Base-by-base conservation (phyloP, 2,329 filamentous ascomycete genomes). In the Epichloe bromicola region DNA sequence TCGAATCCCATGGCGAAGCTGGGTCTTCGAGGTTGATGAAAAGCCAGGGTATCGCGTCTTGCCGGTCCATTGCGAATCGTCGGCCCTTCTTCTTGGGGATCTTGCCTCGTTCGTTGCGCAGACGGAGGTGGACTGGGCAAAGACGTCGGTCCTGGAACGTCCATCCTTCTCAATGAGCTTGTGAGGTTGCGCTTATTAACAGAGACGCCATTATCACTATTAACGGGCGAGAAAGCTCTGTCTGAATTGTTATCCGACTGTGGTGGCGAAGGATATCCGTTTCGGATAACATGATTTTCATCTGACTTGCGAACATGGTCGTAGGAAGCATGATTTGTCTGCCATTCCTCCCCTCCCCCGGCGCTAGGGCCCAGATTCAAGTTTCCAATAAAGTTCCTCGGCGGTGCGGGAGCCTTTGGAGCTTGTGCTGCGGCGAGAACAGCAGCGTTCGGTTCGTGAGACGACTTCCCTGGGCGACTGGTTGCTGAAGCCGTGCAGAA, bases 11-110 rank as follows among this genome's bases (percentile, higher is more conserved):
- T 72, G 4, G 71, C 70, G 50, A 78, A 65, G 56, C 76, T 79
- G 44, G 67, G 66, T 37, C 72, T 67, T 19, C 70, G 66, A 2
- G 73, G 67, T 0, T 69, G 66, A 54, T 68, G 67, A 19, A 74
- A 69, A 0, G 72, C 72, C 14, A 75, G 57, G 1, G 74, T 76
- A 42, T 79, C 74, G 34, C 75, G 72, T 59, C 72, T 74, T 3
- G 75, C 73, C n/a, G 60, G 56, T 0, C 76, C 71, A 42, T 71
- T 71, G 36, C 69, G 70, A 39, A 78, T 72, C 4, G 75, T 62
- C 1, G 74, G 74, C 56, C 34, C 60, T 52, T 61, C 65, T 4
- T 19, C 36, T 52, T 59, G 58, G n/a, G 71, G 69, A 42, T 74
- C 68, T 46, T 71, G 70, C 51, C 69, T 68, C 2, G 64, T 23